Percentiles rank a stretch among this genome's conserved stretches.
These are phyloP conservation scores for Cinchona pubescens DNA, from an alignment of 257 asterid species.

Conservation along the genomic window DNA sequence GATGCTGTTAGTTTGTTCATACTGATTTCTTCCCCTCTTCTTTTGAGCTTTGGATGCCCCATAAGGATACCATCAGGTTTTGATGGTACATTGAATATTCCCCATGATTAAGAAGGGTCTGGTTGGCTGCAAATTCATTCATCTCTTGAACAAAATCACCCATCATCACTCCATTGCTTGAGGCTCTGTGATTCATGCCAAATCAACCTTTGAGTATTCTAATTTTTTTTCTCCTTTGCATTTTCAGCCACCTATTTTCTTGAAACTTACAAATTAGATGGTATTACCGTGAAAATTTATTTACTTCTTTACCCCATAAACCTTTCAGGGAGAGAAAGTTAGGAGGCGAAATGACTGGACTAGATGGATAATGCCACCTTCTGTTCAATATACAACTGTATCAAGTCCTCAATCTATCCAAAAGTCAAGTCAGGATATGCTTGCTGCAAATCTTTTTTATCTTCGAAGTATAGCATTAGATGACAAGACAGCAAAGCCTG, in stretches of 20 bases:
- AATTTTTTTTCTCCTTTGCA: too few species aligned
- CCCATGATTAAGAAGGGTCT: neutral
- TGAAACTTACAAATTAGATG: neutral
- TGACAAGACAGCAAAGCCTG: conserved; percentile 34
- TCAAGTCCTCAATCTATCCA: conserved; percentile 40
- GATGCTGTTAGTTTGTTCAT: neutral
- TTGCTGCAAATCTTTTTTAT: conserved; percentile 34
- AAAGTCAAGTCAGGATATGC: conserved; percentile 31
- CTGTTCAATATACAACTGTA: conserved; percentile 19
- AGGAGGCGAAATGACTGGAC: conserved; percentile 60
- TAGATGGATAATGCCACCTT: conserved; percentile 53
- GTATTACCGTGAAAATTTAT: neutral
- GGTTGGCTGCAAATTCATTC: neutral
- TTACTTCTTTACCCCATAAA: neutral
- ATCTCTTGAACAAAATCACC: neutral
- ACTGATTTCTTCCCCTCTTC: neutral
- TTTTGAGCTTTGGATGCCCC: too few species aligned
- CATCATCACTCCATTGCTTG: neutral
- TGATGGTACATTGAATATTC: too few species aligned
- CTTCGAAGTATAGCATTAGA: conserved; percentile 41
- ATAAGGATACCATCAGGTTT: too few species aligned
- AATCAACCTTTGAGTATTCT: neutral
- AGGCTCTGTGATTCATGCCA: neutral
- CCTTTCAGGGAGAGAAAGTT: conserved; percentile 59
- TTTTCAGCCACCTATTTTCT: neutral